Evolutionary conservation across 2,329 filamentous ascomycete species (phyloP).

Genomic region (Colletotrichum sp.): DNA sequence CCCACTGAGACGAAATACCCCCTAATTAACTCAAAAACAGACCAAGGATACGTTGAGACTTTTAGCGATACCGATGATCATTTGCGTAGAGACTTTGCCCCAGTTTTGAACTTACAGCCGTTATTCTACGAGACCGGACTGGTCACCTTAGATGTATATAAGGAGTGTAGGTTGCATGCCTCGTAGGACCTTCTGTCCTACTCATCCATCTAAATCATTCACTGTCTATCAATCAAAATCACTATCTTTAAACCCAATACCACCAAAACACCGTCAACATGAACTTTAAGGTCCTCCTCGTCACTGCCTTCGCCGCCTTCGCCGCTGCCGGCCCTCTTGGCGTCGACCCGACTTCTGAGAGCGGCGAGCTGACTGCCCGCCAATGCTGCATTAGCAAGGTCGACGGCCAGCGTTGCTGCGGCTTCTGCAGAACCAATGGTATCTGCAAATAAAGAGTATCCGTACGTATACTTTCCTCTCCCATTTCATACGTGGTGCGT

Average conservation of each 20-base stretch:
- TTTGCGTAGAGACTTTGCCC: background rate
- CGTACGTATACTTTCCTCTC: background rate
- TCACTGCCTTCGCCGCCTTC: background rate
- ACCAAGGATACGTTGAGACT: background rate
- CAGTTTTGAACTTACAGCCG: background rate
- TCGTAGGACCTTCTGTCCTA: fast-evolving
- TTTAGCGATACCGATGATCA: background rate
- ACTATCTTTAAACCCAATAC: background rate
- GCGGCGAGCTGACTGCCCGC: background rate
- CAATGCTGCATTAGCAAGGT: background rate
- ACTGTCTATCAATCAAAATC: fast-evolving
- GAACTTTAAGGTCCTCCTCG: background rate
- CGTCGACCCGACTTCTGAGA: background rate
- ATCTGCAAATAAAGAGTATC: background rate
- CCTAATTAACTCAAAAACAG: background rate
- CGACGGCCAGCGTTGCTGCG: background rate
- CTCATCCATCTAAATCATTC: background rate
- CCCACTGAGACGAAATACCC: background rate
- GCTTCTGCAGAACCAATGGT: background rate
- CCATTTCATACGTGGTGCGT: background rate
- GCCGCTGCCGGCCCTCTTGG: background rate
- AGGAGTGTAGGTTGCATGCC: background rate
- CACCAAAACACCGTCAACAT: background rate
- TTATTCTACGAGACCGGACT: background rate
- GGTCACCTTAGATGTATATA: background rate